Evolutionary conservation across 495 filamentous ascomycete genomes (phyloP).

Genomic region (Tuber brumale): DNA sequence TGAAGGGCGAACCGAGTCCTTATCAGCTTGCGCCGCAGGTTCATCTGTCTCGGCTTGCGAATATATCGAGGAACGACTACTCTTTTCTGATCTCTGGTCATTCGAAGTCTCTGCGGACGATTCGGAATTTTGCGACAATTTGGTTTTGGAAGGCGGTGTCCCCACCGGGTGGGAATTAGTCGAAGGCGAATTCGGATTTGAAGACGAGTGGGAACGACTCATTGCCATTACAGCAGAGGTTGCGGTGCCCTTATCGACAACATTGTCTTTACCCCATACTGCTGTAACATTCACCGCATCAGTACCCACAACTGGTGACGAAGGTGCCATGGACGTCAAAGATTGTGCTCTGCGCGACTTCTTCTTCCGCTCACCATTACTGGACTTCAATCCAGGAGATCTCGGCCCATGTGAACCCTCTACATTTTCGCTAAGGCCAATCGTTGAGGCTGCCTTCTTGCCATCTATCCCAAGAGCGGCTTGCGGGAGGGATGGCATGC

Average conservation of each 20-base stretch:
- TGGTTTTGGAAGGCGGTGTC: slow-evolving; percentile 21
- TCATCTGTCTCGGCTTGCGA: not conserved
- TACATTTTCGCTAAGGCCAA: slow-evolving; percentile 49
- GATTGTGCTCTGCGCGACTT: slow-evolving; percentile 30
- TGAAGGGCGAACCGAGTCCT: slow-evolving; percentile 11
- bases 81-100: slow-evolving; percentile 29
- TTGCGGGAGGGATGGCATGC: slow-evolving; percentile 26
- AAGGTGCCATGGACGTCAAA: slow-evolving; percentile 35
- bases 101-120: slow-evolving; percentile 9
- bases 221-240: slow-evolving; percentile 36
- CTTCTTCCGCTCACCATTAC: slow-evolving; percentile 32
- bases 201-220: slow-evolving; percentile 35
- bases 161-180: slow-evolving; percentile 17
- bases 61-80: slow-evolving; percentile 39
- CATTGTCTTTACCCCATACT: slow-evolving; percentile 30
- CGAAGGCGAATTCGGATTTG: slow-evolving; percentile 35
- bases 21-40: not conserved
- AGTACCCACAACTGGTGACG: slow-evolving; percentile 38
- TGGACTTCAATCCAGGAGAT: slow-evolving; percentile 29
- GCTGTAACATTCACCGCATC: slow-evolving; percentile 41
- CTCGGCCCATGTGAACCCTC: slow-evolving; percentile 43
- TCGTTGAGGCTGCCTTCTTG: slow-evolving; percentile 35
- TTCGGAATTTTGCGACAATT: slow-evolving; percentile 7
- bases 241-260: slow-evolving; percentile 25
- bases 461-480: slow-evolving; percentile 13